A percentile compares a stretch with the other conserved stretches of the same genome.
Evolutionary conservation across 345 rosid species (phyloP).

Genomic region (Populus pruinosa): DNA sequence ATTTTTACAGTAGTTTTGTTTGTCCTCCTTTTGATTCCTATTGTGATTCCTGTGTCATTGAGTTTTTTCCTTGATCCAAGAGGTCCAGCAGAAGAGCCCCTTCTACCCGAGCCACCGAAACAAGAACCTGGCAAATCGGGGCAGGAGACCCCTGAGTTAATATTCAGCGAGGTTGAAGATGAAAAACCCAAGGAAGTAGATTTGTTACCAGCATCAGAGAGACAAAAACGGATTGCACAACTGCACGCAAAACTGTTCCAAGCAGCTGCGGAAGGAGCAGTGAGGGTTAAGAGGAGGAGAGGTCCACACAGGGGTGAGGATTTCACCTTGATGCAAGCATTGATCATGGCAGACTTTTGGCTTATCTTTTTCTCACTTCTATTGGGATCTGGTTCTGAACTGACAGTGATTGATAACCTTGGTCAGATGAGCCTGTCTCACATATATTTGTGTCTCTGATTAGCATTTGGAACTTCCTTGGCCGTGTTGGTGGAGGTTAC

Average conservation of each 20-base stretch:
- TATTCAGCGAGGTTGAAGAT: slow-evolving; percentile 93
- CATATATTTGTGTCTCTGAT: slow-evolving; percentile 93
- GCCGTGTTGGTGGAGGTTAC: slow-evolving; percentile 93
- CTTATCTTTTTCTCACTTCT: slow-evolving; percentile 84
- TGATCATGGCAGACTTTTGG: slow-evolving; percentile 97
- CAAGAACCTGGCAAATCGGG: slow-evolving; percentile 51
- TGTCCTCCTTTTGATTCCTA: slow-evolving; percentile 60
- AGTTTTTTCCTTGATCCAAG: slow-evolving; percentile 45
- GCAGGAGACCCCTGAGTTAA: slow-evolving; percentile 43
- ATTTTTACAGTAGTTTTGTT: slow-evolving; percentile 60
- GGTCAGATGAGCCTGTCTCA: slow-evolving; percentile 97
- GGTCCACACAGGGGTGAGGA: slow-evolving; percentile 98
- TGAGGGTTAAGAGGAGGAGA: slow-evolving; percentile 76
- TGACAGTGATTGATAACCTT: slow-evolving; percentile 93
- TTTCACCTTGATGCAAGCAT: slow-evolving; percentile 85
- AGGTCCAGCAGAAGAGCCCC: slow-evolving; percentile 51
- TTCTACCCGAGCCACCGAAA: slow-evolving; percentile 45
- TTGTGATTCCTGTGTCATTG: slow-evolving; percentile 57
- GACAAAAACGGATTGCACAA: slow-evolving; percentile 77
- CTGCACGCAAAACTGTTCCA: slow-evolving; percentile 77
- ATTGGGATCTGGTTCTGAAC: slow-evolving; percentile 92
- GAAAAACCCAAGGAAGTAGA: slow-evolving; percentile 91
- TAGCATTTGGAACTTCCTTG: slow-evolving; percentile 98
- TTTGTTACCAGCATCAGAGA: slow-evolving; percentile 78
- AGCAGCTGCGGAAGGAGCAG: slow-evolving; percentile 96